Conservation (phyloP, 495 filamentous ascomycete genomes). For the Penicillium cataractarum region DNA sequence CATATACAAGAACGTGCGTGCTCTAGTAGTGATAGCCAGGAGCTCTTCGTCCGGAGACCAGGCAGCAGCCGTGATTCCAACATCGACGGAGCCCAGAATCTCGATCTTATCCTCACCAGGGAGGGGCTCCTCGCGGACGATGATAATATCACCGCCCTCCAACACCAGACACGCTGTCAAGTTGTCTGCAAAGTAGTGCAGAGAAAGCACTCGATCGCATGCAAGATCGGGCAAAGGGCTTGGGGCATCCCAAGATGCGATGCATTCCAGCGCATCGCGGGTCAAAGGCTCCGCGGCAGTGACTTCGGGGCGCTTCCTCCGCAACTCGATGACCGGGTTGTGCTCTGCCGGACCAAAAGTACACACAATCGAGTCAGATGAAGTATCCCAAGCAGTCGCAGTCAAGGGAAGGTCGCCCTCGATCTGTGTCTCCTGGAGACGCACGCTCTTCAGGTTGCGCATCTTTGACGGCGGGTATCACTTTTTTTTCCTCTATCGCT, state of each 20-base stretch:
- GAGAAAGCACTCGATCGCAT: constrained; percentile 70
- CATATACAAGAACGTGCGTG: constrained; percentile 86
- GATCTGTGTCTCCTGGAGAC: constrained; percentile 59
- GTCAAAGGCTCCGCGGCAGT: constrained; percentile 40
- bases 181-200: constrained; percentile 85
- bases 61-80: constrained; percentile 82
- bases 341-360: constrained; percentile 71
- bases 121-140: constrained; percentile 77
- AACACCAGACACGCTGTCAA: constrained; percentile 77
- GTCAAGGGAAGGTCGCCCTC: constrained; percentile 62
- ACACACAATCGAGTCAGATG: constrained; percentile 70
- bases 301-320: constrained; percentile 45
- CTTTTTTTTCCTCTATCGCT: constrained; percentile 28
- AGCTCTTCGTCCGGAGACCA: constrained; percentile 98
- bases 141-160: constrained; percentile 87
- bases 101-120: constrained; percentile 77
- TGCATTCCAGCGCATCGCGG: constrained; percentile 47
- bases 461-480: constrained; percentile 50
- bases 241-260: constrained; percentile 87
- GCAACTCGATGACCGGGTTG: constrained; percentile 67
- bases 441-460: constrained; percentile 79
- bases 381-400: constrained; percentile 76
- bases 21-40: constrained; percentile 77
- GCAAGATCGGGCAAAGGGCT: constrained; percentile 68
- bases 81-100: constrained; percentile 91